A percentile compares a stretch with the other conserved stretches of the same genome.
phyloP scores from a whole-genome alignment of 208 protist species.

The Ichthyophonus hoferi region DNA sequence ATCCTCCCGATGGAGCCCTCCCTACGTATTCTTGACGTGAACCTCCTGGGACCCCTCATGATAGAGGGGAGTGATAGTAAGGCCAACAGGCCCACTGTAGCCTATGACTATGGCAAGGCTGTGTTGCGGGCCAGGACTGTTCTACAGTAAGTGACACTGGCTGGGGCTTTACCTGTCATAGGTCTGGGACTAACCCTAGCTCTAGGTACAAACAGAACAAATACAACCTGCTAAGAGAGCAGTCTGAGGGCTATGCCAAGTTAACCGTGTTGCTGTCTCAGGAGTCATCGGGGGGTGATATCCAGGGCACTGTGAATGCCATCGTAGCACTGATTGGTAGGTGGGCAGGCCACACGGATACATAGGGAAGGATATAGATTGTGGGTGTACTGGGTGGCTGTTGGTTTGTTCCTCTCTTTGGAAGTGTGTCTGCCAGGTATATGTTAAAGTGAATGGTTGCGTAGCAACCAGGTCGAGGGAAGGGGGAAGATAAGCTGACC shows the following conservation, averaged over 20 bases:
- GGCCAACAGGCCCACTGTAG: background rate
- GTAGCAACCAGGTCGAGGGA: no score
- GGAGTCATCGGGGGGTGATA: background rate
- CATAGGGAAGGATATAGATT: no score
- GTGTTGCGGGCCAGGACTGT: background rate
- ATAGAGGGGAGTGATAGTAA: no score
- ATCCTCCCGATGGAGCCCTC: background rate
- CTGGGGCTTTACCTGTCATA: no score
- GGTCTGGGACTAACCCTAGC: no score
- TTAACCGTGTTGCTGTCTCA: slow-evolving; percentile 39
- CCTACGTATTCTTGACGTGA: background rate
- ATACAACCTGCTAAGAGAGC: slow-evolving; percentile 71
- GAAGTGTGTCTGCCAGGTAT: no score
- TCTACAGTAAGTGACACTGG: no score
- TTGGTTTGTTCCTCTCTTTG: no score
- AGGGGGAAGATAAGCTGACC: no score
- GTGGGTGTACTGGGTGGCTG: no score
- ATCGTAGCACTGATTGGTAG: background rate
- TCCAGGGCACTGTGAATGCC: background rate
- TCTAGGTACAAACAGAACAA: slow-evolving; percentile 61
- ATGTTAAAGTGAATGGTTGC: no score
- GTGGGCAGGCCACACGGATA: background rate
- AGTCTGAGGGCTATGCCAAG: slow-evolving; percentile 72
- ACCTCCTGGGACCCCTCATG: background rate
- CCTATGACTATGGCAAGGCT: background rate